Conservation (phyloP, 352 stramenopile genomes). For the Phytophthora pisi region DNA sequence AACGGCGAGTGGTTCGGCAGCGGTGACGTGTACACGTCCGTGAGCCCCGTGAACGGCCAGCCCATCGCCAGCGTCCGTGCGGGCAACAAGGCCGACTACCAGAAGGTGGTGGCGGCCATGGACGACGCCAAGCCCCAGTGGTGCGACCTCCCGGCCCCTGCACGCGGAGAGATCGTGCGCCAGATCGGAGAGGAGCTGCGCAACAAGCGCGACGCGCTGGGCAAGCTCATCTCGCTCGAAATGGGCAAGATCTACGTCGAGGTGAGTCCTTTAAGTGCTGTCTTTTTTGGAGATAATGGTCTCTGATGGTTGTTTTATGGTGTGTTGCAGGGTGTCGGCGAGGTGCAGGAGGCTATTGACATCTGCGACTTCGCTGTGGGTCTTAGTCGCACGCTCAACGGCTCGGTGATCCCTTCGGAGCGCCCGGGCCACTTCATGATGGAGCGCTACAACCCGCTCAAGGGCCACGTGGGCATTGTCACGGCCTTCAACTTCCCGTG, state of each 20-base stretch:
- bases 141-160: slow-evolving; percentile 85
- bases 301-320: slow-evolving; percentile 10
- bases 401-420: slow-evolving; percentile 91
- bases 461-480: slow-evolving; percentile 93
- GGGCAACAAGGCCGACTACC: slow-evolving; percentile 85
- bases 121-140: slow-evolving; percentile 85
- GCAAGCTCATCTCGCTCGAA: slow-evolving; percentile 91
- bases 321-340: slow-evolving; percentile 77
- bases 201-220: slow-evolving; percentile 89
- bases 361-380: slow-evolving; percentile 95
- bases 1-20: slow-evolving; percentile 89
- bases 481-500: slow-evolving; percentile 95
- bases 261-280: slow-evolving; percentile 26
- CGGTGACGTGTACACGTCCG: slow-evolving; percentile 78
- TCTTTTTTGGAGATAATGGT: neutral
- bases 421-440: slow-evolving; percentile 93
- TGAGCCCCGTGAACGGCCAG: slow-evolving; percentile 86
- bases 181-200: slow-evolving; percentile 92
- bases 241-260: slow-evolving; percentile 95
- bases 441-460: slow-evolving; percentile 93
- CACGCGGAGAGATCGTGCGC: slow-evolving; percentile 91
- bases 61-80: slow-evolving; percentile 83
- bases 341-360: slow-evolving; percentile 94
- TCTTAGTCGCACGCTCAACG: slow-evolving; percentile 88
- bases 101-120: slow-evolving; percentile 84